Base-by-base conservation (phyloP, 2,329 filamentous ascomycete genomes). In the Didymella segeticola region DNA sequence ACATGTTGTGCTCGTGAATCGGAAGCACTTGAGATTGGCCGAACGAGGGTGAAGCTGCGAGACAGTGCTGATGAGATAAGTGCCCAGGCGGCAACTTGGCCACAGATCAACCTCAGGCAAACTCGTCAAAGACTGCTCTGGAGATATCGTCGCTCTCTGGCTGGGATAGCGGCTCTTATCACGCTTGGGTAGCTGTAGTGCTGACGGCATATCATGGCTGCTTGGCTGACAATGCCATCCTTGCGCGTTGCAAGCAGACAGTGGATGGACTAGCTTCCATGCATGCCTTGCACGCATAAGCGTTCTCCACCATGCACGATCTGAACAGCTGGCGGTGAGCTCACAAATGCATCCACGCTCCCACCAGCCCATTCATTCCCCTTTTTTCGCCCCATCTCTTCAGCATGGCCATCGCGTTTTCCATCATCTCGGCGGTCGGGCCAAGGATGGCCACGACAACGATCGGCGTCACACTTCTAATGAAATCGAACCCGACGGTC, bases 401-500 rank as follows among this genome's bases (percentile, higher is more conserved):
- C 46, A 73, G 45, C 58, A 64, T 69, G n/a, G 52, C 43, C 36
- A 51, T 42, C 4, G 66, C 69, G 4, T 38, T 19, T 8, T 45
- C 36, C 22, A 51, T 56, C 10, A 68, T 33, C 25, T 63, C 53
- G 10, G 34, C 23, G 2, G 41, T 43, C 2, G 70, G 69, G 1
- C 60, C 65, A 10, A 67, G 34, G 5, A 54, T 60, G 2, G 46
- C 61, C 0, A 69, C 67, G 4, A 66, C 58, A 0, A 70, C 60
- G 1, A 73, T 37, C 0, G 69, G 69, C 9, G 65, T 61, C 2
- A 70, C 59, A 20, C 56, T 62, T 1, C 67, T 58, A 36, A 71
- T 58, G 19, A 70, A 63, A 22, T 68, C 65, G 23, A 69, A 69
- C 0, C 67, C 66, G 6, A 68, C 55, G 0, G 65, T 60, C 25